A percentile compares a stretch with the other conserved stretches of the same genome.
phyloP scores from a whole-genome alignment of 2,329 filamentous ascomycete species.

The Phyllosticta citribraziliensis region DNA sequence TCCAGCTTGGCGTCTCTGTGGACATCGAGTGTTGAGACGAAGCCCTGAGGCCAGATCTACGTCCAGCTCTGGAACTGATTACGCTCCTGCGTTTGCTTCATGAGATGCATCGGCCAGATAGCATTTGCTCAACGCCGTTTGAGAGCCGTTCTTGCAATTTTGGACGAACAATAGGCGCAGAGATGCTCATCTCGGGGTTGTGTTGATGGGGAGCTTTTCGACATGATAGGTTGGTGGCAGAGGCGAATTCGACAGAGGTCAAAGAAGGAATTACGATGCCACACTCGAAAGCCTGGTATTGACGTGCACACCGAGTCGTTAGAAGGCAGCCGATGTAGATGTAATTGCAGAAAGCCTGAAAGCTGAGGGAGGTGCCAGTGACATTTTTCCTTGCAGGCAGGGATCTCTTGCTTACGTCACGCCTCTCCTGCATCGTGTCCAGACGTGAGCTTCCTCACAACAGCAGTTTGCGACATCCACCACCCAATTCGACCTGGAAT shows the following conservation, averaged over 20 bases:
- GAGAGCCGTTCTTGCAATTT: too few species aligned
- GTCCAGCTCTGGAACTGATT: too few species aligned
- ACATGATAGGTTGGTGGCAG: not conserved
- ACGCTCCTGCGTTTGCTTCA: too few species aligned
- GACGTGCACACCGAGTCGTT: not conserved
- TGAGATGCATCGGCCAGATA: too few species aligned
- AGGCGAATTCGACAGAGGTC: not conserved
- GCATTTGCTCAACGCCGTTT: too few species aligned
- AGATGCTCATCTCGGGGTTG: too few species aligned
- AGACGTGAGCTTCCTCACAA: constrained; percentile 4
- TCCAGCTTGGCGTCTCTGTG: too few species aligned
- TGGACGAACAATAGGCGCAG: too few species aligned
- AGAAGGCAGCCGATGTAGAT: not conserved
- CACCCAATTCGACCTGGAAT: not conserved
- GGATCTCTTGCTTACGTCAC: not conserved
- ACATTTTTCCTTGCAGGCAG: not conserved
- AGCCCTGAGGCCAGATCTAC: too few species aligned
- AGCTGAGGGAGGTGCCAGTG: not conserved
- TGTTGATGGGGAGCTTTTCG: too few species aligned
- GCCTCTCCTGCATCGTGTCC: constrained; percentile 7
- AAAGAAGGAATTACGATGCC: not conserved
- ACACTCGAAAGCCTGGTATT: not conserved
- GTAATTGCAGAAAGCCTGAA: not conserved
- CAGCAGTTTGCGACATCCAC: not conserved
- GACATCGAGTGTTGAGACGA: too few species aligned